Evolutionary conservation across 163 green algal species (phyloP).

Genomic region (Prototheca wickerhamii): DNA sequence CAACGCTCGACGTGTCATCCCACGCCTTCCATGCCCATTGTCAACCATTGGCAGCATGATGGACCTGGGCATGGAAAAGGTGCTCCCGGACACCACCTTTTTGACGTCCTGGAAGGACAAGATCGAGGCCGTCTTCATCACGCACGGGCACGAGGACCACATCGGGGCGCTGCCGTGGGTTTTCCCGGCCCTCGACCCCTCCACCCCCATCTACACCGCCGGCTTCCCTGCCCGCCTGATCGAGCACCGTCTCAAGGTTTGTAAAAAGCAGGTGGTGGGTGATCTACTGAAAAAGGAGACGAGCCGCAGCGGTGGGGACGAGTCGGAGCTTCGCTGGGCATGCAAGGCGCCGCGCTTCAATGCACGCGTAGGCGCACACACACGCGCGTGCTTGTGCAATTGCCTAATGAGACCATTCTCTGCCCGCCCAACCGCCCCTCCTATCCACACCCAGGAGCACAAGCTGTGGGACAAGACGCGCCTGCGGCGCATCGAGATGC

Average conservation of each 20-base stretch:
- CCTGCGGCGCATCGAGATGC: conserved; percentile 74
- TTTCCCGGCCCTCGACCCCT: conserved; percentile 76
- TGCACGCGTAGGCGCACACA: too few species aligned
- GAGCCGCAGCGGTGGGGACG: too few species aligned
- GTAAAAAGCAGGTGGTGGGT: not conserved
- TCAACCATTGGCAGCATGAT: conserved; percentile 55
- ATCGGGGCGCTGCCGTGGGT: conserved; percentile 98
- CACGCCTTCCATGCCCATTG: not conserved
- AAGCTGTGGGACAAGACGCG: conserved; percentile 77
- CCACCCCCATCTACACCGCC: conserved; percentile 82
- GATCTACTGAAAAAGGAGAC: not conserved
- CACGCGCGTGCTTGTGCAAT: too few species aligned
- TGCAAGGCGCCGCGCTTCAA: too few species aligned
- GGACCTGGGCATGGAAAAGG: conserved; percentile 95
- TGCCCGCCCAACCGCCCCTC: not conserved
- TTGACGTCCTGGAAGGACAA: conserved; percentile 87
- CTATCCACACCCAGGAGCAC: conserved; percentile 56
- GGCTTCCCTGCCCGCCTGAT: conserved; percentile 91
- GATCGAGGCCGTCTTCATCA: conserved; percentile 98
- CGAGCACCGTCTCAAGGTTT: conserved; percentile 49
- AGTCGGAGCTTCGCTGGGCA: too few species aligned
- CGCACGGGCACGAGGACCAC: conserved; percentile 97
- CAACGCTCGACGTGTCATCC: too few species aligned
- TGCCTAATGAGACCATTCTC: not conserved
- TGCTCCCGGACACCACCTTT: conserved; percentile 94